Evolutionary conservation across 2,329 filamentous ascomycete genomes (phyloP).

Genomic region (Podosphaera aphanis): DNA sequence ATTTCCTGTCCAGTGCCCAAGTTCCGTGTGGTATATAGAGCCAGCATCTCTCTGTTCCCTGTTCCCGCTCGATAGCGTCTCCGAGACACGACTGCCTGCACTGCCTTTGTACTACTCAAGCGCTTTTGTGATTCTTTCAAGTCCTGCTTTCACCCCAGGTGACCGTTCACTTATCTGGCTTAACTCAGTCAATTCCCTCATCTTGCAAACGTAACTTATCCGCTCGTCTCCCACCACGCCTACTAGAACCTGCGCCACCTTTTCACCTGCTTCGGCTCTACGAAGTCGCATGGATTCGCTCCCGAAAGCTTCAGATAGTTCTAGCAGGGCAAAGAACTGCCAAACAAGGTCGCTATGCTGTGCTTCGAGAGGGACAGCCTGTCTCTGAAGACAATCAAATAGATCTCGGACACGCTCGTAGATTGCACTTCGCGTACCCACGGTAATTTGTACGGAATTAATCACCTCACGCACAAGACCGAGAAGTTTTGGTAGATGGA

Average conservation of each 20-base stretch:
- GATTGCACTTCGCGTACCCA: constrained; percentile 11
- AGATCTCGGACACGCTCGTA: constrained; percentile 14
- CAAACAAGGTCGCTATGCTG: constrained; percentile 4
- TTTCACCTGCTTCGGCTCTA: constrained; percentile 15
- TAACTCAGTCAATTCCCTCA: constrained; percentile 8
- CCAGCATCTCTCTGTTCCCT: no score
- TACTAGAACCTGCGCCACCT: constrained; percentile 10
- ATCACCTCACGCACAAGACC: constrained; percentile 8
- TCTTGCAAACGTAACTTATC: constrained; percentile 6
- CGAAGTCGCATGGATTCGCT: constrained; percentile 14
- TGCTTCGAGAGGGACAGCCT: constrained; percentile 5
- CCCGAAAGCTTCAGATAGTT: constrained; percentile 13
- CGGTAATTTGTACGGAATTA: constrained; percentile 11
- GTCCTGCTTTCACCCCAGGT: constrained; percentile 8
- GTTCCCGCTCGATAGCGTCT: no score
- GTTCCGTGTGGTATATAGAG: no score
- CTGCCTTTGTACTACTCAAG: constrained; percentile 4
- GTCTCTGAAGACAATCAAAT: constrained; percentile 13
- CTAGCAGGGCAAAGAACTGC: constrained; percentile 11
- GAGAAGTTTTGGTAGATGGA: constrained; percentile 12
- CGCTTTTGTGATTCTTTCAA: constrained; percentile 10
- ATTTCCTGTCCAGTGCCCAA: no score
- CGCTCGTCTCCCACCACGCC: constrained; percentile 10
- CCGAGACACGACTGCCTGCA: no score
- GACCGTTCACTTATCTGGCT: constrained; percentile 12